These are phyloP conservation scores for Globisporangium viniferum DNA, from an alignment of 352 stramenopile genomes.

Conservation along the genomic window DNA sequence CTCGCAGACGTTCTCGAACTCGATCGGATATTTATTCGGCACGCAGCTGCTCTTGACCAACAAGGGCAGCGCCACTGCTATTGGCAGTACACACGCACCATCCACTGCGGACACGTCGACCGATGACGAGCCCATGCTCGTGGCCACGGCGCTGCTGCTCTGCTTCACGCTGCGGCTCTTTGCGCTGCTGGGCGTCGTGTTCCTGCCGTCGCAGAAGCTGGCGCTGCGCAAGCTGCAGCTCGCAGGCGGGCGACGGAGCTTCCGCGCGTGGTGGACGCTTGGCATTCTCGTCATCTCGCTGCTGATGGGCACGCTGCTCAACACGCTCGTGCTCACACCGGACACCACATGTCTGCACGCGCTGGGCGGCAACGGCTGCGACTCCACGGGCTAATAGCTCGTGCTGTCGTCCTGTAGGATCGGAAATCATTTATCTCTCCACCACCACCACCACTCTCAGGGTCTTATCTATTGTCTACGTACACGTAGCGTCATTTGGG, in stretches of 20 bases:
- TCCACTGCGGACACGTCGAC: neutral
- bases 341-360: constrained; percentile 29
- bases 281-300: constrained; percentile 19
- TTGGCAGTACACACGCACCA: neutral
- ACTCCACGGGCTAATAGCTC: neutral
- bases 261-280: constrained; percentile 23
- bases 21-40: constrained; percentile 18
- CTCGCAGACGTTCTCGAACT: constrained; percentile 21
- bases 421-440: neutral
- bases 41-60: constrained; percentile 14
- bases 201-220: constrained; percentile 21
- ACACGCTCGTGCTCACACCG: constrained; percentile 27
- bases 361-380: constrained; percentile 25
- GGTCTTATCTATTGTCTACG: neutral
- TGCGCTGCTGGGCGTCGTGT: constrained; percentile 23
- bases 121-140: constrained; percentile 24
- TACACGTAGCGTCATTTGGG: neutral
- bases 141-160: constrained; percentile 27
- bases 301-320: constrained; percentile 18
- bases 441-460: neutral
- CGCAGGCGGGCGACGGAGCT: constrained; percentile 12
- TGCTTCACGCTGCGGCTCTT: constrained; percentile 27
- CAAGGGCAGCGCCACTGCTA: constrained; percentile 7
- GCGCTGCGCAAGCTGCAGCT: constrained; percentile 11
- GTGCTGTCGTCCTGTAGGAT: neutral